Evolutionary conservation across 192 early-diverging fungal species (phyloP), one percentile per base, ranked within the genome.

Genomic region (Coemansia sp.): DNA sequence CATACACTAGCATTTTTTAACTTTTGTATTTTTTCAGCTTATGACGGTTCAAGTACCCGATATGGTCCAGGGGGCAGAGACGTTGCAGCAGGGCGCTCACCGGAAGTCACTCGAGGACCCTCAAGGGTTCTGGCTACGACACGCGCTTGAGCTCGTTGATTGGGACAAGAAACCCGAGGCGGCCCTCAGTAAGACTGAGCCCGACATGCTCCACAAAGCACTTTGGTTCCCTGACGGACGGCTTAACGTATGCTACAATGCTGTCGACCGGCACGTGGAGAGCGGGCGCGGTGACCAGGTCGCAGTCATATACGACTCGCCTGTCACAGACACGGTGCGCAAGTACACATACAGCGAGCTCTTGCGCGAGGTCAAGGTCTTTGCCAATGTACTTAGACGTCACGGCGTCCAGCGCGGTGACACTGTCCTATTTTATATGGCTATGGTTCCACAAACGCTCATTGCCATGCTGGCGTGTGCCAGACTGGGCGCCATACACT

Each of bases 381-480:
- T 92, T 29, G 88, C 93, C 11, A 84, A 80, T 8, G 86, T 92
- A 29, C 76, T 95, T 38, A 66, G 69, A 9, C 71, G 73, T 11
- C 78, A 91, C 52, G 89, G 85, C 20, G 84, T 93, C 5, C 67
- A 35, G 34, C 85, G 86, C 27, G 92, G 95, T 20, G 89, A 92
- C 63, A 88, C 84, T 4, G 93, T 94, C 4, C 64, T 95, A 39
- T 84, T 96, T 22, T 95, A 92, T 80, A 92, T 93, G 90, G 89
- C 91, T 22, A 90, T 92, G 91, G 86, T 94, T 7, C 88, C 89
- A 11, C 88, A 96, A 64, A 89, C 92, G 9, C 81, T 92, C 10
- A 74, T 94, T 65, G 89, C 88, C 3, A 94, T 96, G 88, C 89
- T 96, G 11, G 91, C 95, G 4, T 93, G 91, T 64, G 92, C 89